Evolutionary conservation across 2,329 filamentous ascomycete genomes (phyloP).

Genomic region (Fusarium sp.): DNA sequence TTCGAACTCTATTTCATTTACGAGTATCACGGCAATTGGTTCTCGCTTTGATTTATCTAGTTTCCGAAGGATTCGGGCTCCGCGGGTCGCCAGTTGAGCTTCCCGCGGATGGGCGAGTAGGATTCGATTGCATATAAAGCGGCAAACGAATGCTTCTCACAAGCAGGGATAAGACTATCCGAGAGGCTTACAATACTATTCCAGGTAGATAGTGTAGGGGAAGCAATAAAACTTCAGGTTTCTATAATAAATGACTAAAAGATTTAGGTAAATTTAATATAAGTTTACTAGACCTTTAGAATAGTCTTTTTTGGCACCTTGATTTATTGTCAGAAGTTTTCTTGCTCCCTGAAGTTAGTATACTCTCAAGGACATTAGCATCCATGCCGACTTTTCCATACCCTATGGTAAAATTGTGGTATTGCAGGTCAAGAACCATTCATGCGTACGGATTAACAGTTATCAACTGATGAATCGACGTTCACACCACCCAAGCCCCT

Average conservation of each 20-base stretch:
- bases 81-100: constrained; percentile 15
- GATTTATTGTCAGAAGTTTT: not conserved
- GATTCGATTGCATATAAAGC: not conserved
- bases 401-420: not conserved
- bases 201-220: not conserved
- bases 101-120: constrained; percentile 20
- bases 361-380: not conserved
- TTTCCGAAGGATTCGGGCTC: constrained; percentile 2
- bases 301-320: not conserved
- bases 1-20: not conserved
- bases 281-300: not conserved
- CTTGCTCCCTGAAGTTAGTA: too few relatives aligned
- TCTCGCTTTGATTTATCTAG: constrained; percentile 10
- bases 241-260: not conserved
- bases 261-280: not conserved
- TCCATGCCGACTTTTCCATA: not conserved
- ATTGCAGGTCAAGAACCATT: not conserved
- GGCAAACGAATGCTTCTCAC: not conserved
- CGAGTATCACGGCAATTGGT: not conserved
- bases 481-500: not conserved
- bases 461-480: not conserved
- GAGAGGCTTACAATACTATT: not conserved
- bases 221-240: not conserved
- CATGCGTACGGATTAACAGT: not conserved
- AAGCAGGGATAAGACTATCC: not conserved